phyloP scores from a whole-genome alignment of 345 rosid species.

The Gossypioides kirkii region DNA sequence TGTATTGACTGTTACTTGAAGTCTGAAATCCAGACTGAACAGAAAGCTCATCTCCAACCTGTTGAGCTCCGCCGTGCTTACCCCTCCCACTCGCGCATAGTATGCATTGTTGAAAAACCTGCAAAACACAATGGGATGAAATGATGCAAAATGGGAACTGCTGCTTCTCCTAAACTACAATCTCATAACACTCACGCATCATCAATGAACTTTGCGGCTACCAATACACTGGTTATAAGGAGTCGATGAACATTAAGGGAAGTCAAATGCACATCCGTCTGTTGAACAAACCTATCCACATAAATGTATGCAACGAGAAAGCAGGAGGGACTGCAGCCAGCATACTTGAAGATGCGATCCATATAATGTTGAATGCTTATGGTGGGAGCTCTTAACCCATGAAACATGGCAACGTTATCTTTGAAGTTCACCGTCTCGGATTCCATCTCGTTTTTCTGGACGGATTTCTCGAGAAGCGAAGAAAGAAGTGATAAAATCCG shows the following conservation, averaged over 20 bases:
- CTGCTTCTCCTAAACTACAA: not conserved
- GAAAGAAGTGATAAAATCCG: slow-evolving; percentile 51
- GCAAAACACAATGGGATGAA: slow-evolving; percentile 18
- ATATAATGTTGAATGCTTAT: slow-evolving; percentile 63
- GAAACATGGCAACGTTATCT: slow-evolving; percentile 47
- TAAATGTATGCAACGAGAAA: slow-evolving; percentile 71
- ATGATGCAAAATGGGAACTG: not conserved
- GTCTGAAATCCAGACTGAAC: slow-evolving; percentile 78
- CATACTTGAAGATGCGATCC: slow-evolving; percentile 79
- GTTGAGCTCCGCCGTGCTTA: slow-evolving; percentile 76
- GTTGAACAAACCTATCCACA: slow-evolving; percentile 55
- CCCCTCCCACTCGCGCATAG: slow-evolving; percentile 92
- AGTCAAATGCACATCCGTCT: slow-evolving; percentile 43
- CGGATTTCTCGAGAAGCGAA: slow-evolving; percentile 55
- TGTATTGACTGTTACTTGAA: slow-evolving; percentile 63
- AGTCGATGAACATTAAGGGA: slow-evolving; percentile 84
- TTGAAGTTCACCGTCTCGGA: slow-evolving; percentile 26
- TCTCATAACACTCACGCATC: slow-evolving; percentile 54
- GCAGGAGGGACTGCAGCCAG: slow-evolving; percentile 86
- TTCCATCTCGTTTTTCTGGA: slow-evolving; percentile 39
- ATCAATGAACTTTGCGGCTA: slow-evolving; percentile 82
- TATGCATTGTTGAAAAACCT: slow-evolving; percentile 88
- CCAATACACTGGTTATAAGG: slow-evolving; percentile 65
- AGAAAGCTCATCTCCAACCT: slow-evolving; percentile 76
- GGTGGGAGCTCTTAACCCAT: slow-evolving; percentile 60